These are phyloP conservation scores for Trametes cubensis DNA, from an alignment of 768 basidiomycete genomes.

Conservation along the genomic window DNA sequence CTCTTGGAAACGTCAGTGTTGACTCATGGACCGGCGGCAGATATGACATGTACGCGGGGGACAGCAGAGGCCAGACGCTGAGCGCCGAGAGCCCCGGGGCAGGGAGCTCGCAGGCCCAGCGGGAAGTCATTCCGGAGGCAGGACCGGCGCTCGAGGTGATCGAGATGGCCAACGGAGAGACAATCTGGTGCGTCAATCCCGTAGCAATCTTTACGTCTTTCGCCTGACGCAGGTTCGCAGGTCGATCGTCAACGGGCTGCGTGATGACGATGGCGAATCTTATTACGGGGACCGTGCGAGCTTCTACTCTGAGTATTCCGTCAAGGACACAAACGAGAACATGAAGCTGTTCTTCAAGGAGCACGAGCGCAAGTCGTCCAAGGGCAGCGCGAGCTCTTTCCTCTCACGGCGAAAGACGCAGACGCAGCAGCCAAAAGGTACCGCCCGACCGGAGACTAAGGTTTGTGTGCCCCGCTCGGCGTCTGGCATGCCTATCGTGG, in stretches of 20 bases:
- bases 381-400: conserved; percentile 61
- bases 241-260: conserved; percentile 83
- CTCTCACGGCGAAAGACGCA: conserved; percentile 62
- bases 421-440: conserved; percentile 42
- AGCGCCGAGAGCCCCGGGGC: conserved; percentile 35
- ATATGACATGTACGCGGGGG: conserved; percentile 80
- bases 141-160: conserved; percentile 76
- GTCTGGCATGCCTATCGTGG: conserved; percentile 12
- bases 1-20: conserved; percentile 11
- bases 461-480: conserved; percentile 43
- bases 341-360: conserved; percentile 79
- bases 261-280: conserved; percentile 75
- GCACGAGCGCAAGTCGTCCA: conserved; percentile 67
- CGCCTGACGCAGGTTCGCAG: conserved; percentile 39
- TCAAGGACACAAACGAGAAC: conserved; percentile 53
- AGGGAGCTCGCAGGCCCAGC: conserved; percentile 38
- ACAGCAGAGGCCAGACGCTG: conserved; percentile 38
- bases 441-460: conserved; percentile 81
- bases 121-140: conserved; percentile 33
- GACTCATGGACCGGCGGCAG: conserved; percentile 40
- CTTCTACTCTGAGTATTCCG: conserved; percentile 74
- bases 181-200: conserved; percentile 67
- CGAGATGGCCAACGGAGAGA: conserved; percentile 85
- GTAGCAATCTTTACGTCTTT: conserved; percentile 10
- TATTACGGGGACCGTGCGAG: conserved; percentile 68